A percentile compares a stretch with the other conserved stretches of the same genome.
Conservation (phyloP, 495 filamentous ascomycete genomes). For the Penicillium dipodomyicola region DNA sequence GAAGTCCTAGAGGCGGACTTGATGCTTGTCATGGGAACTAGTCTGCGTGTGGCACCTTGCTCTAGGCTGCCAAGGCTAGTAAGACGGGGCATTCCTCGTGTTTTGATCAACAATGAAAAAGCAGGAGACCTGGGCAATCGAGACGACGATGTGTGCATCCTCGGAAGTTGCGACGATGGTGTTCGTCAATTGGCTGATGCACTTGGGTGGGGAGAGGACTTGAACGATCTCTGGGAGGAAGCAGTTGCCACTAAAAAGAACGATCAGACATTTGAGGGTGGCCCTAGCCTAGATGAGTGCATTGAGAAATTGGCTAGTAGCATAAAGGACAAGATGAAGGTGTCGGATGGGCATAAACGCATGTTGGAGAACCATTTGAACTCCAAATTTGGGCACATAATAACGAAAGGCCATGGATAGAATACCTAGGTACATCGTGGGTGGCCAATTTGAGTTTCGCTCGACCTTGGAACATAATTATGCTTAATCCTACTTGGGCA, state of each 20-base stretch:
- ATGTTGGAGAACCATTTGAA: slow-evolving; percentile 32
- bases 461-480: slow-evolving; percentile 1
- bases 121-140: slow-evolving; percentile 70
- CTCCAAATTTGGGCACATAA: slow-evolving; percentile 18
- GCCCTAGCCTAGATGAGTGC: slow-evolving; percentile 33
- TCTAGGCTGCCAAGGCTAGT: slow-evolving; percentile 63
- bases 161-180: slow-evolving; percentile 72
- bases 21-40: slow-evolving; percentile 84
- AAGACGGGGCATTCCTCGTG: slow-evolving; percentile 55
- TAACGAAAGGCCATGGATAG: neutral
- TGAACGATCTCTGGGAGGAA: slow-evolving; percentile 61
- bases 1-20: slow-evolving; percentile 63
- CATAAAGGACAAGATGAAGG: slow-evolving; percentile 25
- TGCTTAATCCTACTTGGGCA: neutral
- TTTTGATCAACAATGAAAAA: slow-evolving; percentile 76
- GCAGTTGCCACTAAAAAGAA: slow-evolving; percentile 32
- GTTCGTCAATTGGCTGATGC: slow-evolving; percentile 71
- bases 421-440: neutral
- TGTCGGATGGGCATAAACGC: slow-evolving; percentile 27
- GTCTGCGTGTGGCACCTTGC: slow-evolving; percentile 78
- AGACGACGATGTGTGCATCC: slow-evolving; percentile 61
- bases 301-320: slow-evolving; percentile 42
- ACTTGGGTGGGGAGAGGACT: slow-evolving; percentile 76
- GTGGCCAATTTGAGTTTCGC: neutral
- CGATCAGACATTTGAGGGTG: slow-evolving; percentile 15